phyloP scores from a whole-genome alignment of 192 early-diverging fungal genomes.

The Pecoramyces ruminantium region DNA sequence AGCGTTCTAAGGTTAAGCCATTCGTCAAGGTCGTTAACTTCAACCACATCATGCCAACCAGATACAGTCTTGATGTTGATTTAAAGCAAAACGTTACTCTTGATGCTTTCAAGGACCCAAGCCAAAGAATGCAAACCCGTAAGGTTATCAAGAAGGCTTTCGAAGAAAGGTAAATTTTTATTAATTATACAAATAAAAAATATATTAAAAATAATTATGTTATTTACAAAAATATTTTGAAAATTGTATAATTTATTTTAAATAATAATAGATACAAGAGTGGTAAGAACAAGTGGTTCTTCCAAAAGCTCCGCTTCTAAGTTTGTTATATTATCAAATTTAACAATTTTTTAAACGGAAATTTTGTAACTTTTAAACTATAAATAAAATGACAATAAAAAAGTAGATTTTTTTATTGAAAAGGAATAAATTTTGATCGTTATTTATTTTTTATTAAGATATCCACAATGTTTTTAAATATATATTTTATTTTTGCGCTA shows the following conservation, averaged over 20 bases:
- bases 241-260: no score
- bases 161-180: constrained; percentile 44
- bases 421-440: no score
- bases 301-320: constrained; percentile 96
- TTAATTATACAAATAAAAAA: no score
- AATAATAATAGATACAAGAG: constrained; percentile 53
- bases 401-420: neutral
- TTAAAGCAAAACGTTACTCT: constrained; percentile 71
- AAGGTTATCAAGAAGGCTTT: constrained; percentile 92
- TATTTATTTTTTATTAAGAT: no score
- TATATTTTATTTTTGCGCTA: no score
- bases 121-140: constrained; percentile 75
- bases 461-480: no score
- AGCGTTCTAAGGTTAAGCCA: constrained; percentile 95
- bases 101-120: constrained; percentile 87
- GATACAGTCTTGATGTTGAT: constrained; percentile 93
- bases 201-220: no score
- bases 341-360: neutral
- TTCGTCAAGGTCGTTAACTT: constrained; percentile 99
- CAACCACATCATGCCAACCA: constrained; percentile 99
- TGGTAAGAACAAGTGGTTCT: constrained; percentile 99
- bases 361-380: neutral
- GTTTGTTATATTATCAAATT: neutral
- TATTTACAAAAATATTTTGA: no score
- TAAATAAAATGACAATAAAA: neutral